Evolutionary conservation across 108 stramenopile genomes (phyloP).

Genomic region (Epipyxis sp.): DNA sequence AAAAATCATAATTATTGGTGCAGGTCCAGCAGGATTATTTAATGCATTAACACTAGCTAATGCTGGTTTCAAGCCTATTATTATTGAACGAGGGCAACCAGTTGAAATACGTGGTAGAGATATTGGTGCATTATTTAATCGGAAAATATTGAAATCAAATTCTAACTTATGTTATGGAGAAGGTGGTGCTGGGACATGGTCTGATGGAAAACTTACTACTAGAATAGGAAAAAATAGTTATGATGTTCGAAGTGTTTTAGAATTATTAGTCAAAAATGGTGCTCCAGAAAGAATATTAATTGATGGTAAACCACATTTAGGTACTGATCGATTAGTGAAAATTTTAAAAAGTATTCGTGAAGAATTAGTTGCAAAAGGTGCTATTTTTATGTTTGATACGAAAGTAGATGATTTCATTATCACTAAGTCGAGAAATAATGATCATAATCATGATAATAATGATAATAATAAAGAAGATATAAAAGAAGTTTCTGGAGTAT

Average conservation of each 20-base stretch:
- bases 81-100: conserved; percentile 83
- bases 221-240: conserved; percentile 77
- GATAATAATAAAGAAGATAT: conserved; percentile 28
- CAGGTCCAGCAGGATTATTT: conserved; percentile 84
- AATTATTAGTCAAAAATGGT: conserved; percentile 76
- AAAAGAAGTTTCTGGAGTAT: neutral
- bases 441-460: conserved; percentile 52
- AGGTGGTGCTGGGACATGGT: conserved; percentile 93
- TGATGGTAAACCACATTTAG: conserved; percentile 85
- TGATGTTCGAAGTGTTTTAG: conserved; percentile 69
- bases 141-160: conserved; percentile 60
- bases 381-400: conserved; percentile 73
- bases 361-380: conserved; percentile 63
- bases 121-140: conserved; percentile 77
- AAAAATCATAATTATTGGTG: conserved; percentile 44
- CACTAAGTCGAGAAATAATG: conserved; percentile 50
- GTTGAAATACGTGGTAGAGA: conserved; percentile 81
- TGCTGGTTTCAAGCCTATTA: conserved; percentile 52
- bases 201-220: conserved; percentile 91
- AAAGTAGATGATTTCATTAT: conserved; percentile 60
- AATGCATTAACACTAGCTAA: conserved; percentile 71
- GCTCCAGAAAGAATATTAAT: conserved; percentile 76
- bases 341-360: conserved; percentile 72
- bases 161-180: conserved; percentile 88
- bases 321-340: conserved; percentile 83